A percentile compares a stretch with the other conserved stretches of the same genome.
Evolutionary conservation across 352 stramenopile genomes (phyloP).

Genomic region (Phytopythium cucurbitacearum): DNA sequence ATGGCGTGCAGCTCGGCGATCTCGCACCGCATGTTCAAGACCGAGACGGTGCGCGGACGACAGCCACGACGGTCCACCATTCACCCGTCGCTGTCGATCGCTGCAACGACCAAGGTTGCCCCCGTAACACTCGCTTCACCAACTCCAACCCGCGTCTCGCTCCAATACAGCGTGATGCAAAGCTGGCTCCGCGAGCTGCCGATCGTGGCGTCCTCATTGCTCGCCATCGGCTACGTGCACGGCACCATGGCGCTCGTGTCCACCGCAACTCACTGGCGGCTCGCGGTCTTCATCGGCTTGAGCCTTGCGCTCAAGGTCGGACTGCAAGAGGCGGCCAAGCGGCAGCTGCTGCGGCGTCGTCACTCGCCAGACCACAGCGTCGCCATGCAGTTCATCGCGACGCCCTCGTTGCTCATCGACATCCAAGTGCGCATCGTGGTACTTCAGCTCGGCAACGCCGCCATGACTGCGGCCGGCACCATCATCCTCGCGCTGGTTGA

Average conservation of each 20-base stretch:
- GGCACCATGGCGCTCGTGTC: not conserved
- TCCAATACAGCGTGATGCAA: conserved; percentile 1
- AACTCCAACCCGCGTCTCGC: too few species aligned
- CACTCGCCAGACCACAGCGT: conserved; percentile 1
- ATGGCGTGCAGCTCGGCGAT: not conserved
- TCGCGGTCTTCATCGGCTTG: conserved; percentile 3
- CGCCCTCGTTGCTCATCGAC: conserved; percentile 29
- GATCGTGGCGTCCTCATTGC: conserved; percentile 5
- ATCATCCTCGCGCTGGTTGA: conserved; percentile 15
- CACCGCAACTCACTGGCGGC: not conserved
- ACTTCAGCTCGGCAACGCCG: conserved; percentile 14
- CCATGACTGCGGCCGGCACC: conserved; percentile 11
- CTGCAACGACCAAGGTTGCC: too few species aligned
- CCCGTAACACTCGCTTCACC: too few species aligned
- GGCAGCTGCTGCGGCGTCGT: conserved; percentile 1
- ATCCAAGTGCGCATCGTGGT: conserved; percentile 28
- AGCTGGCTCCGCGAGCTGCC: conserved; percentile 6
- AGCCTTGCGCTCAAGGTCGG: conserved; percentile 10
- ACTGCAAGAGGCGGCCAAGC: conserved; percentile 13
- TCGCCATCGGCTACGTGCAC: conserved; percentile 10
- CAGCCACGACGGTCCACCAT: not conserved
- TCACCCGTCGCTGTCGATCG: too few species aligned
- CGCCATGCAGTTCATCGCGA: conserved; percentile 15
- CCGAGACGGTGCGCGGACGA: not conserved
- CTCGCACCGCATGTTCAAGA: not conserved